Evolutionary conservation across 179 eudicot genomes (phyloP).

Genomic region (Nepenthes alata): DNA sequence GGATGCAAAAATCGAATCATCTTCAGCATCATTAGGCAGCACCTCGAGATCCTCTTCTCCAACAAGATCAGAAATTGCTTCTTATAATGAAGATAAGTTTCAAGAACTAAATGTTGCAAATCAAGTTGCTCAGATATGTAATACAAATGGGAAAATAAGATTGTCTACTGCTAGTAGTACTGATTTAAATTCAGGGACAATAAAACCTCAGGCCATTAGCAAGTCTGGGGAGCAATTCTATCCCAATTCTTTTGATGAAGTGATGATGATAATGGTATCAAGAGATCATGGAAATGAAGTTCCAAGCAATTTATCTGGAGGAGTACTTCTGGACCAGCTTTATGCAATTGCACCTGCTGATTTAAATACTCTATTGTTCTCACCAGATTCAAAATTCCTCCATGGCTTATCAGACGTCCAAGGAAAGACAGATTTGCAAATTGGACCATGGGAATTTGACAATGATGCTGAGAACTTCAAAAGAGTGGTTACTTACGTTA

Average conservation of each 20-base stretch:
- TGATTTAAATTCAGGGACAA: conserved; percentile 25
- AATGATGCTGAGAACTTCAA: conserved; percentile 29
- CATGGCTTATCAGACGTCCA: conserved; percentile 47
- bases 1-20: conserved; percentile 23
- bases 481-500: conserved; percentile 56
- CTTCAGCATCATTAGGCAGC: conserved; percentile 26
- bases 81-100: conserved; percentile 36
- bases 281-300: conserved; percentile 33
- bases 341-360: conserved; percentile 43
- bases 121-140: conserved; percentile 34
- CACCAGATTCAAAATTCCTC: conserved; percentile 53
- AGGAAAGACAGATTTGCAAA: conserved; percentile 52
- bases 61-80: conserved; percentile 2
- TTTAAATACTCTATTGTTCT: conserved; percentile 52
- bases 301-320: conserved; percentile 64
- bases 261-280: conserved; percentile 41
- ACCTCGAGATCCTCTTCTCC: conserved; percentile 39
- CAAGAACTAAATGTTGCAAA: conserved; percentile 26
- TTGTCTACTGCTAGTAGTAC: conserved; percentile 13
- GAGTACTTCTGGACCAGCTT: conserved; percentile 60
- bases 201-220: conserved; percentile 16
- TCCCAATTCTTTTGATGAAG: conserved; percentile 48
- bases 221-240: conserved; percentile 31
- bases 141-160: conserved; percentile 21
- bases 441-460: conserved; percentile 60